Evolutionary conservation across 139 green algal genomes (phyloP).

Genomic region (Limnomonas spitsbergensis): DNA sequence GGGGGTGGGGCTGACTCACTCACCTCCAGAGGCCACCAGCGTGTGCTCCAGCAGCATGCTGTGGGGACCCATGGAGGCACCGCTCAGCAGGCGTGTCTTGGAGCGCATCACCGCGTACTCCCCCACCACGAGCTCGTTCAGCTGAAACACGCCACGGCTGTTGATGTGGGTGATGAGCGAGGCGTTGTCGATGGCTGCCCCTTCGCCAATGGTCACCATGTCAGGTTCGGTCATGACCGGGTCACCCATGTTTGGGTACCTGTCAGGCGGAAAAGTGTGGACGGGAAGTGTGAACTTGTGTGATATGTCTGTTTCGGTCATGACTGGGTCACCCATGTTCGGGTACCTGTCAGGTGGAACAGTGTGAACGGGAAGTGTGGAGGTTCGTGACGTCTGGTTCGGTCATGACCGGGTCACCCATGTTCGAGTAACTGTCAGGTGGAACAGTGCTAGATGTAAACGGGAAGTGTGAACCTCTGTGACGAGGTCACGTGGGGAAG

Average conservation of each 20-base stretch:
- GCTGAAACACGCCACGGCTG: neutral
- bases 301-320: conserved; percentile 14
- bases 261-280: too few species aligned
- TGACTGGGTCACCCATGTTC: neutral
- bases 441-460: too few species aligned
- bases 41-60: neutral
- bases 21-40: neutral
- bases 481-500: neutral
- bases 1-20: too few species aligned
- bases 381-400: too few species aligned
- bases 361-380: too few species aligned
- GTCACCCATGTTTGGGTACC: neutral
- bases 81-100: neutral
- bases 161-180: conserved; percentile 7
- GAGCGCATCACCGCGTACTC: neutral
- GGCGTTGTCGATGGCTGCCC: conserved; percentile 7
- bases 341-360: neutral
- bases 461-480: too few species aligned
- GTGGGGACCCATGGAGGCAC: neutral
- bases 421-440: neutral
- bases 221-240: conserved; percentile 14
- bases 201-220: neutral
- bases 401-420: conserved; percentile 2
- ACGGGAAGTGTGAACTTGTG: too few species aligned
- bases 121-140: conserved; percentile 1